These are phyloP conservation scores for Globisporangium nodosum DNA, from an alignment of 352 stramenopile species.

Conservation along the genomic window DNA sequence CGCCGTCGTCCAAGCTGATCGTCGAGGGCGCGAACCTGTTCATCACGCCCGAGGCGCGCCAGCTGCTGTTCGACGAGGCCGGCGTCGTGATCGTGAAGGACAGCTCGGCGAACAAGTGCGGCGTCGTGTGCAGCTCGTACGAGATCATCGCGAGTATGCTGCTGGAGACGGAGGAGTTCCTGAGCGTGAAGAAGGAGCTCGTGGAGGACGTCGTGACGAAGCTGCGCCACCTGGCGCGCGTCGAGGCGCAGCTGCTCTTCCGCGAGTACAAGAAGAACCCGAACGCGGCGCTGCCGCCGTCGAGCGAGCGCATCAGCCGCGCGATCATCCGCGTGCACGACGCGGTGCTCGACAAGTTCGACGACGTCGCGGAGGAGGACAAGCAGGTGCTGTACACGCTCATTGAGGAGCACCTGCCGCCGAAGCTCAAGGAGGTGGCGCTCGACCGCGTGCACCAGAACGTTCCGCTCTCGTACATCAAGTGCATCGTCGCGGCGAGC, in stretches of 20 bases:
- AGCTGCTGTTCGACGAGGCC: constrained; percentile 89
- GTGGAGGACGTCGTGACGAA: constrained; percentile 95
- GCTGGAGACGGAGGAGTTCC: constrained; percentile 94
- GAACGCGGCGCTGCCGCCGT: constrained; percentile 79
- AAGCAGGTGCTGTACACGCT: constrained; percentile 75
- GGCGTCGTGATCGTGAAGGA: constrained; percentile 97
- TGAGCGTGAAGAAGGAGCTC: constrained; percentile 92
- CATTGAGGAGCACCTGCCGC: constrained; percentile 90
- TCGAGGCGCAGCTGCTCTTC: constrained; percentile 97
- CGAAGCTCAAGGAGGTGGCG: constrained; percentile 91
- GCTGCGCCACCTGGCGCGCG: constrained; percentile 87
- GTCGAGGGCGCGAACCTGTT: constrained; percentile 98
- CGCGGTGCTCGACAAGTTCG: constrained; percentile 89
- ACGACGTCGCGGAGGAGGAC: constrained; percentile 86
- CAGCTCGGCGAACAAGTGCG: constrained; percentile 89
- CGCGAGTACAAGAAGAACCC: constrained; percentile 94
- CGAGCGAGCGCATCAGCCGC: constrained; percentile 94
- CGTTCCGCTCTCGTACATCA: constrained; percentile 95
- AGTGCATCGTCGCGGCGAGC: constrained; percentile 94
- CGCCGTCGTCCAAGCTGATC: constrained; percentile 92
- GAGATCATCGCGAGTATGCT: constrained; percentile 93
- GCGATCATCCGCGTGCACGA: constrained; percentile 96
- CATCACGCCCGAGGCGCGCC: constrained; percentile 92
- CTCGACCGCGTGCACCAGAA: constrained; percentile 91
- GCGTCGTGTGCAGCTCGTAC: constrained; percentile 73